Conservation (phyloP, 208 protist genomes). For the Acanthamoeba quina region DNA sequence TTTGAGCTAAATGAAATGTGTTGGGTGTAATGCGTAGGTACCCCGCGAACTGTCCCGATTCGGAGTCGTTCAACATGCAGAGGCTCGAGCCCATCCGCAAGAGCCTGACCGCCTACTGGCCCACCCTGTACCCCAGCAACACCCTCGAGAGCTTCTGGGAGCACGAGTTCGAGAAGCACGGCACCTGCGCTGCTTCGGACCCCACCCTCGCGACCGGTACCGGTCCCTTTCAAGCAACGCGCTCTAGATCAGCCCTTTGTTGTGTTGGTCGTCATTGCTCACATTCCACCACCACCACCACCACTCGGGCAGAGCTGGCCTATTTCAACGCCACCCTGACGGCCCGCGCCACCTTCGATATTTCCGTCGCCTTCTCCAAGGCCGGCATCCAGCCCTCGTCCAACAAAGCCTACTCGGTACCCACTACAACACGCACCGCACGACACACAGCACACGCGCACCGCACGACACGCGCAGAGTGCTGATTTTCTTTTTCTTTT, state of each 20-base stretch:
- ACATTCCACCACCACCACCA: not conserved
- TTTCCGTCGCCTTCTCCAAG: not conserved
- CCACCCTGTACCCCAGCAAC: slow-evolving; percentile 53
- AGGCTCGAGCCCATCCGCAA: slow-evolving; percentile 58
- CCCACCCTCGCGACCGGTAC: slow-evolving; percentile 13
- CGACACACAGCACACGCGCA: not conserved
- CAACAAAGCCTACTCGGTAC: slow-evolving; percentile 45
- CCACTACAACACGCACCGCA: not conserved
- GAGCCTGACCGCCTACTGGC: slow-evolving; percentile 57
- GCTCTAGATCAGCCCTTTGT: not conserved
- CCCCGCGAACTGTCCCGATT: slow-evolving; percentile 42
- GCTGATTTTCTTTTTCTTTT: not conserved
- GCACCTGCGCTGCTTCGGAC: slow-evolving; percentile 55
- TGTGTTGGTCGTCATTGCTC: not conserved
- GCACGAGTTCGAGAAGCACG: slow-evolving; percentile 72
- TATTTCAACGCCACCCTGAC: slow-evolving; percentile 67
- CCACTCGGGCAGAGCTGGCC: slow-evolving; percentile 15
- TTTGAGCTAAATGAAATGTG: not conserved
- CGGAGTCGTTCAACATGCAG: slow-evolving; percentile 36
- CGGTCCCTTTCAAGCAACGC: too few relatives aligned
- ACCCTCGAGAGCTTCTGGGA: slow-evolving; percentile 72
- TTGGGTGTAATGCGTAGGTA: not conserved
- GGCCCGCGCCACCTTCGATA: slow-evolving; percentile 15
- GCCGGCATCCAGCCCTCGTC: slow-evolving; percentile 21
- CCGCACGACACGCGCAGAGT: not conserved